These are phyloP conservation scores for Steccherinum ochraceum DNA, from an alignment of 768 basidiomycete genomes.

Conservation along the genomic window DNA sequence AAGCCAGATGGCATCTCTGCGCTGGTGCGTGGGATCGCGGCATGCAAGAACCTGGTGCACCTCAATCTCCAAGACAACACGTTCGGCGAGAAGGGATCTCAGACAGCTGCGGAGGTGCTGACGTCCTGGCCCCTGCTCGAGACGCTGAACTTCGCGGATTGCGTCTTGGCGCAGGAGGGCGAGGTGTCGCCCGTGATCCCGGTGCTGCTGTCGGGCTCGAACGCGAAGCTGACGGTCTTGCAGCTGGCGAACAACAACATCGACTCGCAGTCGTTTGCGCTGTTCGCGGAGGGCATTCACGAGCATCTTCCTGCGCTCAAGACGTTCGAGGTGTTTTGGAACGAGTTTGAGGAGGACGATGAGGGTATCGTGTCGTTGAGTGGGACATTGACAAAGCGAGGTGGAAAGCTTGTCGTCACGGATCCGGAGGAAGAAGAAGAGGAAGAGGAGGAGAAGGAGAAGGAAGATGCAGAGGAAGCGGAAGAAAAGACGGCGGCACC, in stretches of 20 bases:
- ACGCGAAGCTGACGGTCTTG: conserved; percentile 66
- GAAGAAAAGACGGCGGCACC: conserved; percentile 25
- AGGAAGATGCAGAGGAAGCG: conserved; percentile 42
- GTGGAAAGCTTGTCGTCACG: conserved; percentile 57
- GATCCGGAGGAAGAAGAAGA: conserved; percentile 86
- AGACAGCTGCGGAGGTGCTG: conserved; percentile 58
- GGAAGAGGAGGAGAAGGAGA: conserved; percentile 51
- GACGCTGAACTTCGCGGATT: conserved; percentile 89
- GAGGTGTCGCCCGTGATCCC: conserved; percentile 63
- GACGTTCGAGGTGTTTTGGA: conserved; percentile 83
- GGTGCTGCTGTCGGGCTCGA: conserved; percentile 61
- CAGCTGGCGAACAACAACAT: conserved; percentile 93
- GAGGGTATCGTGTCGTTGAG: conserved; percentile 51
- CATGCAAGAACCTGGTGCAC: conserved; percentile 57
- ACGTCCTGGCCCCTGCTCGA: conserved; percentile 63
- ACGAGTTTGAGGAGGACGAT: conserved; percentile 77
- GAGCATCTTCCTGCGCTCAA: conserved; percentile 52
- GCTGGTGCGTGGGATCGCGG: conserved; percentile 68
- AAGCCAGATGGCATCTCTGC: conserved; percentile 83
- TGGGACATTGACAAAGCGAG: conserved; percentile 52
- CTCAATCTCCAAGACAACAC: conserved; percentile 94
- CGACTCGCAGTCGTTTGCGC: conserved; percentile 56
- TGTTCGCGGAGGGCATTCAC: conserved; percentile 63
- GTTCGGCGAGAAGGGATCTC: conserved; percentile 52
- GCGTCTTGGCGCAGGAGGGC: conserved; percentile 78